Conservation (phyloP, 495 filamentous ascomycete species). For the Tirmania nivea region DNA sequence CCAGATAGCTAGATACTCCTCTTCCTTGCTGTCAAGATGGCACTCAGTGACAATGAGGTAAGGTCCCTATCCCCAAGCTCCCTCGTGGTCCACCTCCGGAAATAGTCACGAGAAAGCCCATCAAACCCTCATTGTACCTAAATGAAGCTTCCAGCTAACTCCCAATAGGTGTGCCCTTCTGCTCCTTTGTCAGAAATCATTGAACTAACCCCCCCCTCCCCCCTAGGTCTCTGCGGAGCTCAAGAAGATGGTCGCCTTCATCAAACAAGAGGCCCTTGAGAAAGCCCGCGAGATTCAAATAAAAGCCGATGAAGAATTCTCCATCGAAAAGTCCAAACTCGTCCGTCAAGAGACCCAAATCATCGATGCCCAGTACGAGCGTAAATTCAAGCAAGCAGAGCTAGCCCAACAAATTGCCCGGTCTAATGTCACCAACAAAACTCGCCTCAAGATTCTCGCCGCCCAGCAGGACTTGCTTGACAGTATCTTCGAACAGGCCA, state of each 20-base stretch:
- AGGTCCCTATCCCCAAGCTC: constrained; percentile 9
- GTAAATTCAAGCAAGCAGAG: constrained; percentile 91
- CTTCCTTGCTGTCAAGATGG: constrained; percentile 20
- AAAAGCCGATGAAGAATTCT: constrained; percentile 96
- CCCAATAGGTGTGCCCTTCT: too few species aligned
- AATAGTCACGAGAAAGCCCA: background rate
- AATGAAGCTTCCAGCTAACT: too few species aligned
- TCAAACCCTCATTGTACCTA: background rate
- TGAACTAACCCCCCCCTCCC: background rate
- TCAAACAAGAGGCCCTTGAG: constrained; percentile 90
- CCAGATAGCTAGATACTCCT: too few species aligned
- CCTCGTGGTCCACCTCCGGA: constrained; percentile 2
- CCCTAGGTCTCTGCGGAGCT: constrained; percentile 76
- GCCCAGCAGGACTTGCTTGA: constrained; percentile 80
- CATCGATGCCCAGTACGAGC: constrained; percentile 83
- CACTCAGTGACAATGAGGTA: constrained; percentile 95
- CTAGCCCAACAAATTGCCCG: constrained; percentile 96
- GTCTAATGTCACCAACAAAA: constrained; percentile 87
- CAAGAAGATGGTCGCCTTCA: constrained; percentile 99
- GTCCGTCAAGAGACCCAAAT: constrained; percentile 78
- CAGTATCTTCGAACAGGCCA: constrained; percentile 64
- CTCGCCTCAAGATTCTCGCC: constrained; percentile 63
- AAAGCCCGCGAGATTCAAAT: constrained; percentile 92
- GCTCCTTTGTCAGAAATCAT: background rate
- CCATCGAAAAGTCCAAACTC: constrained; percentile 94